phyloP scores from a whole-genome alignment of 2,329 filamentous ascomycete genomes.

The Botrytis byssoidea region DNA sequence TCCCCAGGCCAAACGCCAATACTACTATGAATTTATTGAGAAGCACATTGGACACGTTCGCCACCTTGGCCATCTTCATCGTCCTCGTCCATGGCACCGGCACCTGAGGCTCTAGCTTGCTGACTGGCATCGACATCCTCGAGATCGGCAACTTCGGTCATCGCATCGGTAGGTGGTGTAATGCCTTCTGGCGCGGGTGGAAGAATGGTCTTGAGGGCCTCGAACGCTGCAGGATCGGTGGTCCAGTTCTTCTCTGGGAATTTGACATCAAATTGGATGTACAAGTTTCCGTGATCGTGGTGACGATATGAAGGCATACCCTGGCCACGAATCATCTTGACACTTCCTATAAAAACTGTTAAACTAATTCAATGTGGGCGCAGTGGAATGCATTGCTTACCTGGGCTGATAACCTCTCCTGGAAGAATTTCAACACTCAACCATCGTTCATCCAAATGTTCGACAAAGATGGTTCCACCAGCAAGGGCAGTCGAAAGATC shows the following conservation, averaged over 20 bases:
- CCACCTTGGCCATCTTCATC: conserved; percentile 75
- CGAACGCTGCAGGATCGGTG: conserved; percentile 66
- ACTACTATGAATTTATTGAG: conserved; percentile 58
- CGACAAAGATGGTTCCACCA: conserved; percentile 85
- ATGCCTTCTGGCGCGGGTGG: conserved; percentile 62
- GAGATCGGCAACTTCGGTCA: conserved; percentile 86
- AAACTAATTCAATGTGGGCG: conserved; percentile 28
- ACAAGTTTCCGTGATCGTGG: conserved; percentile 93
- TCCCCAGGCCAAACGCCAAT: conserved; percentile 21
- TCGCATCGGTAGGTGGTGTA: conserved; percentile 74
- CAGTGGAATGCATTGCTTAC: conserved; percentile 51
- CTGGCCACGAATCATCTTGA: conserved; percentile 94
- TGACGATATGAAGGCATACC: conserved; percentile 97
- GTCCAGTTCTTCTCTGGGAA: conserved; percentile 82
- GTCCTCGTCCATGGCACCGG: conserved; percentile 67
- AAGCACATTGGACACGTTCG: conserved; percentile 83
- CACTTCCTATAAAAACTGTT: conserved; percentile 59
- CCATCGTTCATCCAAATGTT: conserved; percentile 98
- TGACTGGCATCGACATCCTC: conserved; percentile 78
- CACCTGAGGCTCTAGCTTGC: conserved; percentile 66
- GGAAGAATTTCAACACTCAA: conserved; percentile 88
- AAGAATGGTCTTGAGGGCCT: conserved; percentile 80
- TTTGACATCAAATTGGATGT: conserved; percentile 96
- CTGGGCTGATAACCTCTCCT: conserved; percentile 89
- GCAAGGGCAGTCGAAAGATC: conserved; percentile 93